A percentile compares a stretch with the other conserved stretches of the same genome.
Evolutionary conservation across 140 eudicot genomes (phyloP).

Genomic region (Flaveria floridana): DNA sequence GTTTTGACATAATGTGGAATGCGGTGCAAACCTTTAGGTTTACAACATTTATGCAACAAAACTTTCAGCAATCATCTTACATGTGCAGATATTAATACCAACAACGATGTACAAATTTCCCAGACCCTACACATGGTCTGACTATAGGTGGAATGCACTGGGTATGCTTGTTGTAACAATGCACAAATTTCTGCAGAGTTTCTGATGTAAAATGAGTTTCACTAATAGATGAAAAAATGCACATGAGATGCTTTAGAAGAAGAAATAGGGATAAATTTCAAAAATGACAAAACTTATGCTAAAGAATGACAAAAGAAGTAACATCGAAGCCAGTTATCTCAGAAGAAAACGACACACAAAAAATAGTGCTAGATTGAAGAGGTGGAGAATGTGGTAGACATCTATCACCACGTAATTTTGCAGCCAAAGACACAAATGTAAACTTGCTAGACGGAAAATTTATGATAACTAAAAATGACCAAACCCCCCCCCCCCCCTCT

Average conservation of each 20-base stretch:
- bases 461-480: background rate
- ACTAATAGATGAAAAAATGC: background rate
- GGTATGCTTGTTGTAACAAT: too few relatives aligned
- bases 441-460: background rate
- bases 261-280: background rate
- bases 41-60: background rate
- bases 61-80: background rate
- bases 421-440: too few relatives aligned
- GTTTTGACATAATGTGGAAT: background rate
- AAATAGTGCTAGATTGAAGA: background rate
- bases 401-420: background rate
- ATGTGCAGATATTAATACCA: background rate
- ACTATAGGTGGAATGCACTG: too few relatives aligned
- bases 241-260: background rate
- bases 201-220: background rate
- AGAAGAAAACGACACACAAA: background rate
- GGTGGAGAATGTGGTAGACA: background rate
- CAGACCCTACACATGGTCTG: too few relatives aligned
- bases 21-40: background rate
- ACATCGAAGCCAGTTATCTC: background rate
- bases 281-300: background rate
- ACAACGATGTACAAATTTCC: background rate
- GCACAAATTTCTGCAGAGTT: background rate
- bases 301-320: background rate
- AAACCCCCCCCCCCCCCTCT: background rate